Percentiles rank a stretch among this genome's conserved stretches.
Conservation (phyloP, 306 rosid species). For the Dalbergia cochinchinensis region DNA sequence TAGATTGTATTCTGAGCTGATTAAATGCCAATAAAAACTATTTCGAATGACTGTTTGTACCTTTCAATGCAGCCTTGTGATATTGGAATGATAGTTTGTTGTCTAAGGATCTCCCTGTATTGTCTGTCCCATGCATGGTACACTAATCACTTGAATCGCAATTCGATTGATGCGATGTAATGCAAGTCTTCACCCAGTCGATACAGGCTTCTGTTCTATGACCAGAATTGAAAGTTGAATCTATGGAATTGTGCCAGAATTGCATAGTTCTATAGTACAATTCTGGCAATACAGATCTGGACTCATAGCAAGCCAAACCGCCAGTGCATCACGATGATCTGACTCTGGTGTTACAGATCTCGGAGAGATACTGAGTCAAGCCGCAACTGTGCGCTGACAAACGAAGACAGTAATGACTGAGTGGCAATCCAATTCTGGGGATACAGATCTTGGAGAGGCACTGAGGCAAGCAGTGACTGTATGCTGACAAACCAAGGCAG, state of each 20-base stretch:
- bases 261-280: not conserved
- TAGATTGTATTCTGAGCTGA: slow-evolving; percentile 47
- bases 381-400: too few relatives aligned
- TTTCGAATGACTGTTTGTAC: slow-evolving; percentile 30
- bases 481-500: not conserved
- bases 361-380: too few relatives aligned
- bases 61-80: slow-evolving; percentile 32
- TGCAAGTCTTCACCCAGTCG: slow-evolving; percentile 10
- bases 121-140: not conserved
- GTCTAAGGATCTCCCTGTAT: slow-evolving; percentile 14
- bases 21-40: slow-evolving; percentile 13
- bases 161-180: not conserved
- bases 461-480: too few relatives aligned
- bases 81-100: slow-evolving; percentile 22
- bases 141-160: not conserved
- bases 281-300: not conserved
- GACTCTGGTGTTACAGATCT: too few relatives aligned
- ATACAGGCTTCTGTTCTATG: not conserved
- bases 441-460: too few relatives aligned
- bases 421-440: too few relatives aligned
- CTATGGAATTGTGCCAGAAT: not conserved
- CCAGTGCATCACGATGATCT: not conserved
- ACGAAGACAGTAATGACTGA: too few relatives aligned
- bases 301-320: not conserved
- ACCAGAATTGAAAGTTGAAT: not conserved